Base-by-base conservation (phyloP, 352 stramenopile species). In the Phytophthora chlamydospora region DNA sequence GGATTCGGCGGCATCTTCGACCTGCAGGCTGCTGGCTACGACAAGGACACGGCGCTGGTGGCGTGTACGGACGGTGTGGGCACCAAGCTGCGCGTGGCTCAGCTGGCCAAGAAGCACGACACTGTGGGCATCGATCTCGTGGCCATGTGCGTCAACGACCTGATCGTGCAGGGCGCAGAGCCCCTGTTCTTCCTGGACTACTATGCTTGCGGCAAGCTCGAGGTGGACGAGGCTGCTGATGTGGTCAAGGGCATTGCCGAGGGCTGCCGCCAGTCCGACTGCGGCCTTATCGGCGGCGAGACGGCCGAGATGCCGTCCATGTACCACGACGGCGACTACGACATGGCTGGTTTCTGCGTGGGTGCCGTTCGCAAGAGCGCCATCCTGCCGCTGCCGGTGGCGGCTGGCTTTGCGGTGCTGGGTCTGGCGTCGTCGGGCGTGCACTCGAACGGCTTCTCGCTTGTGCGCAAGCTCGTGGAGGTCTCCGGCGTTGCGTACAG, bases 151-250 rank as follows among this genome's bases (percentile, higher is more conserved):
- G 97, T 99, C 41, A 99, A 99, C 80, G 98, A 99, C 72, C 80
- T 99, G 32, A 98, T 99, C 65, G 96, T 99, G n/a, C 93, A 98
- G 57, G 97, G 97, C 59, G 98, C 97, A n/a, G 96, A 99, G 62
- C 98, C 98, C 17, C 78, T 99, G 10, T 99, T 99, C 86, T 99
- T 99, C 80, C 76, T 99, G 8, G 98, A 99, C 80, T 99, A 99
- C 83, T 99, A 98, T 89, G 97, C 98, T 54, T 98, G 94, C 33
- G 97, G 97, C 35, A 97, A 98, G 69, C 85, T 99, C 12, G 91
- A 99, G 49, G 88, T 98, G 7, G 64, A 98, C 44, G 95, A 98
- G 64, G 97, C 97, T 56, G 79, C 88, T 16, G 76, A 95, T 54
- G 96, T 99, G 29, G 97, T 99, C 49, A 93, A 96, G 69, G 97